A percentile compares a stretch with the other conserved stretches of the same genome.
Evolutionary conservation across 2,329 filamentous ascomycete species (phyloP).

Genomic region (Plenodomus tracheiphilus): DNA sequence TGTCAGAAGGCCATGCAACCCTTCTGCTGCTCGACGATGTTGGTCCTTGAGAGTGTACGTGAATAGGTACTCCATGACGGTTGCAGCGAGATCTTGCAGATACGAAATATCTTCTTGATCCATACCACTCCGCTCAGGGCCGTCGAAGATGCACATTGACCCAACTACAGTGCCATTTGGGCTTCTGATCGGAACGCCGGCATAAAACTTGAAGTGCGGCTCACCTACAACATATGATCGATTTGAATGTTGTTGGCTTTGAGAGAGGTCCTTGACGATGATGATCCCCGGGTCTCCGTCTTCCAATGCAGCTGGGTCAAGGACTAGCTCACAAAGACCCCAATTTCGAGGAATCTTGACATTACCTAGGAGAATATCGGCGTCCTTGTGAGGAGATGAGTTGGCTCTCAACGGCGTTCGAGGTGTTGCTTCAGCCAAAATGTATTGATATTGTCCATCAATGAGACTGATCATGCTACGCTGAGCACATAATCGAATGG

Average conservation of each 20-base stretch:
- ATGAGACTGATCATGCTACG: conserved; percentile 37
- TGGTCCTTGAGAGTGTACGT: conserved; percentile 14
- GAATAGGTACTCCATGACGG: conserved; percentile 21
- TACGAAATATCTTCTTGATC: conserved; percentile 12
- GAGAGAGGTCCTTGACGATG: conserved; percentile 21
- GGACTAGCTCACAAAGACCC: conserved; percentile 17
- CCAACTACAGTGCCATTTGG: conserved; percentile 23
- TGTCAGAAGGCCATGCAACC: conserved; percentile 21
- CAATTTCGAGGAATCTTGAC: conserved; percentile 20
- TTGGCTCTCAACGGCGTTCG: conserved; percentile 20
- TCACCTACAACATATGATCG: conserved; percentile 14
- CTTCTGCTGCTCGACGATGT: conserved; percentile 14
- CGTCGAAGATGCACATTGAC: conserved; percentile 25
- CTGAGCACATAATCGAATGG: conserved; percentile 26
- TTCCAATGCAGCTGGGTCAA: conserved; percentile 4
- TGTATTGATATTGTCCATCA: conserved; percentile 31
- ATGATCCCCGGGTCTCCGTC: conserved; percentile 10
- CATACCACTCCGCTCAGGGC: conserved; percentile 16
- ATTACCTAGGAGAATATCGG: conserved; percentile 21
- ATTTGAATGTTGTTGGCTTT: conserved; percentile 5
- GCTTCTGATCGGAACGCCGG: conserved; percentile 25
- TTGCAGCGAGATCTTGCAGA: conserved; percentile 18
- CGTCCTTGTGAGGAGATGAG: conserved; percentile 6
- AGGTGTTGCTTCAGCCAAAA: conserved; percentile 40
- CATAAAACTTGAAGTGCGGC: conserved; percentile 26